Base-by-base conservation (phyloP, 2,329 filamentous ascomycete genomes). In the Endoconidiophora polonica region DNA sequence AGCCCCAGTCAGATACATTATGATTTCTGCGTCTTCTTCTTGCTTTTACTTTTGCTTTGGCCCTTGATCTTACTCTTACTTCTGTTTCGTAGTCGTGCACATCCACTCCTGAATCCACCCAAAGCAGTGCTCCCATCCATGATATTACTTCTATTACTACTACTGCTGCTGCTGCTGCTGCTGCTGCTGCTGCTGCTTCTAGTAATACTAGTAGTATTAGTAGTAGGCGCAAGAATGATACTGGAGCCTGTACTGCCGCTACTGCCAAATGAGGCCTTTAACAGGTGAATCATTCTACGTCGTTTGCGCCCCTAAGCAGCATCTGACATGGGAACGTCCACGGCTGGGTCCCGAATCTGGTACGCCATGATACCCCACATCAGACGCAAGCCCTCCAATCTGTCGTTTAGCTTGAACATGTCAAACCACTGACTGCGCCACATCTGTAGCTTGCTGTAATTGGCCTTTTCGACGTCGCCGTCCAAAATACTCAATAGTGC, bases 391-490 rank as follows among this genome's bases (percentile, higher is more conserved):
- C 75, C 76, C 55, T 69, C 68, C 23, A 79, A 58, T 43, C 77
- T 62, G 49, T 81, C 71, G 20, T 72, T 65, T 0, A 61, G 58
- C 44, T 69, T 55, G 57, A 79, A 81, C 9, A 81, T 60, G 57
- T 81, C 77, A 57, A 67, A 79, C 77, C 77, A 81, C 38, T 60
- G 65, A 54, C 73, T 79, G 54, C 77, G 68, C 68, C 72, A 73
- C 36, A 77, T 66, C 56, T 71, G 66, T 2, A 80, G 61, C 55
- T 64, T 66, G 7, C 67, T 72, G 71, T 73, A 77, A 60, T 67
- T 69, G 46, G 63, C 64, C 5, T 59, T 60, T 33, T 65, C 62
- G 3, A 56, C 57, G 3, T 62, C 62, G 1, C 76, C 76, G 5
- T 69, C 71, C 2, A 81, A 55, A 5, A 74, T 71, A 14, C 67